A percentile compares a stretch with the other conserved stretches of the same genome.
These are phyloP conservation scores for Nitzschia sp. DNA, from an alignment of 108 stramenopile genomes.

Conservation along the genomic window DNA sequence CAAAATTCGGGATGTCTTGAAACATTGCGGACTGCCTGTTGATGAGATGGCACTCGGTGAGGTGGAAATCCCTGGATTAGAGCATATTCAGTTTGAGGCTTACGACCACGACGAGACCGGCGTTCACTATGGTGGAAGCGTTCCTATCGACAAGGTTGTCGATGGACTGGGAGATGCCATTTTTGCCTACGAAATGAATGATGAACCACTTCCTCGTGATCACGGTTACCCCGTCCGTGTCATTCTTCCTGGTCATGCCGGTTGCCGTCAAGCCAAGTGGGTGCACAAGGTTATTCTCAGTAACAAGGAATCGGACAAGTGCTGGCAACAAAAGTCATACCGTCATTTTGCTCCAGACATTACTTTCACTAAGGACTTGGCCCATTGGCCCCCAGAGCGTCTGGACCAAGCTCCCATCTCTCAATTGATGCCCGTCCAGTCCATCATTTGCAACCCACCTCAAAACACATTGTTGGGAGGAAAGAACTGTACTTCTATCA, in stretches of 20 bases:
- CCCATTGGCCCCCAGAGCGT: conserved; percentile 44
- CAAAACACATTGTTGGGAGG: conserved; percentile 38
- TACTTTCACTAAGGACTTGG: conserved; percentile 50
- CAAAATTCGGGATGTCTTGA: conserved; percentile 57
- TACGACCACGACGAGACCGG: conserved; percentile 49
- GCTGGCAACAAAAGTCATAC: conserved; percentile 69
- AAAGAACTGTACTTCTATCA: conserved; percentile 29
- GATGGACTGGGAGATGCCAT: conserved; percentile 64
- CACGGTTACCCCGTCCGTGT: conserved; percentile 77
- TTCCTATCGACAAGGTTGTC: conserved; percentile 60
- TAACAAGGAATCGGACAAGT: conserved; percentile 47
- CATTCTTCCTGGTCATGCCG: conserved; percentile 76
- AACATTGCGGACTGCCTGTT: conserved; percentile 42
- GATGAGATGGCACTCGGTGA: conserved; percentile 60
- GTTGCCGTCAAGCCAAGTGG: conserved; percentile 46
- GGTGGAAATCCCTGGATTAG: conserved; percentile 59
- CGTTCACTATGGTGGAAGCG: conserved; percentile 27
- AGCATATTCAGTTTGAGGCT: conserved; percentile 62
- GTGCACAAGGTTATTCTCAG: conserved; percentile 23
- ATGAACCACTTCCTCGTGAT: conserved; percentile 54
- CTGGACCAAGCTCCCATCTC: conserved; percentile 47
- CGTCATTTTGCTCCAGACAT: conserved; percentile 48
- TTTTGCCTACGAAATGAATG: conserved; percentile 85
- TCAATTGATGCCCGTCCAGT: conserved; percentile 66
- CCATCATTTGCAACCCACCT: conserved; percentile 53